Evolutionary conservation across 192 early-diverging fungal genomes (phyloP), one percentile per base, ranked within the genome.

Genomic region (Coemansia sp.): DNA sequence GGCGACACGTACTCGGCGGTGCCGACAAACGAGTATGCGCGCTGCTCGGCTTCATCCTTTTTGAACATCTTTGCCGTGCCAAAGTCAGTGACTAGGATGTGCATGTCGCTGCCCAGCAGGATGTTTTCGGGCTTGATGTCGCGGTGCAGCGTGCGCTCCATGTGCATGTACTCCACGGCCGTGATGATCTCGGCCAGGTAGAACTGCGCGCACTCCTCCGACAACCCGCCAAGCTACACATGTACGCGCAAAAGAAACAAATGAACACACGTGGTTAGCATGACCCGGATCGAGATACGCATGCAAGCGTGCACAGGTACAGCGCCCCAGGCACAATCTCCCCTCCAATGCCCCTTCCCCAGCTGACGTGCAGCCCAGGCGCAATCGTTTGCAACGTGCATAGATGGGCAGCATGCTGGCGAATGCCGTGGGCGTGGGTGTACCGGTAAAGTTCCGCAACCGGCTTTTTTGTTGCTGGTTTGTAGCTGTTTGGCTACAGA

Each of bases 1-100:
- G 95, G 97, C 3, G 92, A 92, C 19, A 95, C 94, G 73, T 99
- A 99, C 81, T 99, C 97, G 11, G 97, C 95, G 4, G 97, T 99
- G 26, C 97, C 97, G 2, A 99, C 97, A 80, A 97, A 97, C 0
- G 94, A 98, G 55, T 89, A 85, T 46, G 88, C 70, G 26, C 85
- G 73, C 35, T 75, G 68, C 25, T 60, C 48, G 10, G 44, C 8
- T 19, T 62, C 62, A 44, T 58, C 71, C 54, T 61, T 64, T 32
- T 36, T 36, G 38, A 70, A 76, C 67, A 62, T 65, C 53, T 76
- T 76, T 25, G 94, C 96, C 1, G 91, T 89, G 35, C 96, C 96
- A 82, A 99, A 99, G 68, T 99, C 96, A 1, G 94, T 92, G 14
- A 97, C 67, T 58, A 94, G 90, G 44, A 98, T 90, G 62, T 98